Percentiles rank a stretch among this genome's conserved stretches.
phyloP scores from a whole-genome alignment of 1,284 basidiomycete species.

The Trichosporon sp. region DNA sequence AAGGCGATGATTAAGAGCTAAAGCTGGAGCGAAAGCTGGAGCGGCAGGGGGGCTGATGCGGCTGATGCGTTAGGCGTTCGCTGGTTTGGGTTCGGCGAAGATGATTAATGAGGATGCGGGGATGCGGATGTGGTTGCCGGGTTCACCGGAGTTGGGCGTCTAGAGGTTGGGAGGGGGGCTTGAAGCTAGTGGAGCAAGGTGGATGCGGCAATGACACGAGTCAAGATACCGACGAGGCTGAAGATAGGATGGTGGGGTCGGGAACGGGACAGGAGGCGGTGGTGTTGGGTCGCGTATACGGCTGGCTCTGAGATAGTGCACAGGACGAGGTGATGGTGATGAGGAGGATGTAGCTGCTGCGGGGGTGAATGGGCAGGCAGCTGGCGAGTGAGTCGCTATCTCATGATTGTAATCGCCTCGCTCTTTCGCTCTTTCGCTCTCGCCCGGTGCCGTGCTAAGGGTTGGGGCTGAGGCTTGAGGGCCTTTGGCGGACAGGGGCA shows the following conservation, averaged over 20 bases:
- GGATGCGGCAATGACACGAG: constrained; percentile 8
- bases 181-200: constrained; percentile 7
- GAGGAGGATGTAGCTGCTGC: neutral
- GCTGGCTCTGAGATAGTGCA: neutral
- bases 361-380: neutral
- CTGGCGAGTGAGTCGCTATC: constrained; percentile 7
- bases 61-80: constrained; percentile 1
- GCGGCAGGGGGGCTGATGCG: neutral
- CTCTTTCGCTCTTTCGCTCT: neutral
- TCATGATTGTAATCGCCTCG: constrained; percentile 19
- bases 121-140: neutral
- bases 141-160: constrained; percentile 6
- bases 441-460: neutral
- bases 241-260: neutral
- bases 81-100: neutral
- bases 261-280: neutral
- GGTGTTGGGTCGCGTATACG: neutral
- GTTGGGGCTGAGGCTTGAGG: constrained; percentile 1
- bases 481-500: constrained; percentile 8
- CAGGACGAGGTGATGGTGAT: neutral
- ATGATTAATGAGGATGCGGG: neutral
- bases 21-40: neutral
- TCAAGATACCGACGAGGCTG: neutral
- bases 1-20: neutral
- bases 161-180: neutral